Base-by-base conservation (phyloP, 345 rosid genomes). In the Clarkia xantiana region DNA sequence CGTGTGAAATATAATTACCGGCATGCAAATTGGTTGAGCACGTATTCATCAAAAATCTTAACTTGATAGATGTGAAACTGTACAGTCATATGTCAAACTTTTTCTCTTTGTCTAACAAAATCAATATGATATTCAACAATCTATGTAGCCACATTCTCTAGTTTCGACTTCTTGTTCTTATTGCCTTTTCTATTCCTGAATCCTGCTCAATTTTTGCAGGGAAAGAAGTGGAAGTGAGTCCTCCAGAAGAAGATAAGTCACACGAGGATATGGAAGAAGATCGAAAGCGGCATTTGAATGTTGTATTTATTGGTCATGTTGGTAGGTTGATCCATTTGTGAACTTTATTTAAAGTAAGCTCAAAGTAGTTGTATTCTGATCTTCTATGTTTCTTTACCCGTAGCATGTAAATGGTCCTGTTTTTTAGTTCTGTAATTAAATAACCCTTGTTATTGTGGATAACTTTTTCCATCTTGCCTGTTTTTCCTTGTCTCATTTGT, bases 261-360 rank as follows among this genome's bases (percentile, higher is more conserved):
- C 19, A 14, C 1, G 77, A 68, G 2, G 85, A 61, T 52, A 63
- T 52, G 36, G 80, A 73, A 62, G 73, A 65, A 47, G 65, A 71
- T n/a, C 67, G 54, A 49, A 91, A 84, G 59, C 79, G 96, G 14
- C 98, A 91, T 58, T 66, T 91, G 73, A 91, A 91, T 67, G 94
- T 83, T 20, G 97, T 91, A 29, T 91, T 86, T 71, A 90, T 90
- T 54, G 98, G 98, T 45, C 96, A 88, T 73, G 98, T 91, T 69
- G 98, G 98, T 91, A 78, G 45, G 98, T 64, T 61, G 23, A 52
- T 57, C 44, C 36, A 29, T 29, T 5, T 10, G 36, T 29, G 9
- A 29, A 10, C 8, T n/a, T 29, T 29, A 29, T 29, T 29, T 29
- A 29, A 10, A 29, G 36, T 4, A 1, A 7, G 1, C 36, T 29